These are phyloP conservation scores for Mortierella sp. DNA, from an alignment of 371 early-diverging fungal species.

Conservation along the genomic window DNA sequence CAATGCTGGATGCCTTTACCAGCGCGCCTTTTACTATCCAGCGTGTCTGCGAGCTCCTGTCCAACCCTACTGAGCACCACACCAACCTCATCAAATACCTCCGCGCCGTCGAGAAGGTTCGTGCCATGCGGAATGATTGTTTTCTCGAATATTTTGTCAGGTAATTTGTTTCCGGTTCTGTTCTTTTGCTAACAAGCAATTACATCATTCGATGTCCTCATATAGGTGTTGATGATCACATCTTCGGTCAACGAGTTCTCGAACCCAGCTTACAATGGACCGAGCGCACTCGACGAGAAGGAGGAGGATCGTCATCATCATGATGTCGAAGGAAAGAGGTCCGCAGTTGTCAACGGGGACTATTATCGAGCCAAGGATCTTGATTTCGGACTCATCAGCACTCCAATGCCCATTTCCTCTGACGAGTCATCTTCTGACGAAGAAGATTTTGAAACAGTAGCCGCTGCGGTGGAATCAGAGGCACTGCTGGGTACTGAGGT, in stretches of 20 bases:
- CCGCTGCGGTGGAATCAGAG: slow-evolving; percentile 15
- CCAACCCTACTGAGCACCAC: slow-evolving; percentile 65
- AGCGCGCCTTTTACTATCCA: slow-evolving; percentile 73
- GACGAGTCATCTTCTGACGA: slow-evolving; percentile 9
- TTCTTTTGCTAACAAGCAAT: not conserved
- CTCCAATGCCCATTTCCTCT: not conserved
- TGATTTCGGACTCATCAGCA: slow-evolving; percentile 26
- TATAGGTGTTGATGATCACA: slow-evolving; percentile 51
- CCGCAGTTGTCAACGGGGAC: slow-evolving; percentile 24
- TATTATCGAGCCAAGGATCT: slow-evolving; percentile 17
- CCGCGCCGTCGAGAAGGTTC: slow-evolving; percentile 72
- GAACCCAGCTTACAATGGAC: slow-evolving; percentile 46
- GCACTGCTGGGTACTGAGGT: not conserved
- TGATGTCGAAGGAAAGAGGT: not conserved
- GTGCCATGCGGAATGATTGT: too few relatives aligned
- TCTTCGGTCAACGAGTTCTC: slow-evolving; percentile 53
- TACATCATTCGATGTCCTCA: not conserved
- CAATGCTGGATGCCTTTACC: slow-evolving; percentile 32
- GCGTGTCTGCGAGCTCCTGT: slow-evolving; percentile 66
- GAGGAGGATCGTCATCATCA: not conserved
- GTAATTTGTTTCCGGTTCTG: too few relatives aligned
- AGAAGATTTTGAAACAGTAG: slow-evolving; percentile 12
- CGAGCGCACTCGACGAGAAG: slow-evolving; percentile 48
- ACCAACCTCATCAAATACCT: slow-evolving; percentile 68
- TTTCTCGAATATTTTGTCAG: too few relatives aligned